Conservation (phyloP, 73 alveolate genomes). For the Tetrahymena borealis region DNA sequence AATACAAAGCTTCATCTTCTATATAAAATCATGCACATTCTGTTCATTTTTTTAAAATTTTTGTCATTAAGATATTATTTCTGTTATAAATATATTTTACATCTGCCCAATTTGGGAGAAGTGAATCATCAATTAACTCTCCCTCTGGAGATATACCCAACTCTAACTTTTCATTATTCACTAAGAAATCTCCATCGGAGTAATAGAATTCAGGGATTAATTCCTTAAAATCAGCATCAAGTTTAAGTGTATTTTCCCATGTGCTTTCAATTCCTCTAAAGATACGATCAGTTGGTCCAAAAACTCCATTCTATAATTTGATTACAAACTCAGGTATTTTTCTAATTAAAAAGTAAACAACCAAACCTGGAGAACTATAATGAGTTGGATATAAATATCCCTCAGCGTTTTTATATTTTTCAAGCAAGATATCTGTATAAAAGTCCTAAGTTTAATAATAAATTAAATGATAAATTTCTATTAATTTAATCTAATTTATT, state of each 20-base stretch:
- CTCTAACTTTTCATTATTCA: constrained; percentile 63
- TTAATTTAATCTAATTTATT: no score
- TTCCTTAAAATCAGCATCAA: constrained; percentile 73
- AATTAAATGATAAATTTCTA: no score
- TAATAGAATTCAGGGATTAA: constrained; percentile 88
- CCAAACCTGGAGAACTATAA: constrained; percentile 75
- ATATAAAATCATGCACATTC: constrained; percentile 72
- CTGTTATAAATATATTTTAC: background rate
- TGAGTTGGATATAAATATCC: constrained; percentile 52
- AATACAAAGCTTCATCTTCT: constrained; percentile 85
- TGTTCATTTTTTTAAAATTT: constrained; percentile 26
- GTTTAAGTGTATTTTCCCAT: constrained; percentile 58
- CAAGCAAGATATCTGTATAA: constrained; percentile 47
- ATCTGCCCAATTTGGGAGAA: constrained; percentile 33
- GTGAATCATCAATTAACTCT: constrained; percentile 39
- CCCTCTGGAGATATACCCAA: constrained; percentile 68
- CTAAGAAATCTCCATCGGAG: constrained; percentile 71
- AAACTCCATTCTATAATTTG: constrained; percentile 66
- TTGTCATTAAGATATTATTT: background rate
- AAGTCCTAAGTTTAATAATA: background rate
- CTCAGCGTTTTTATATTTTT: constrained; percentile 45
- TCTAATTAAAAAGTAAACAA: constrained; percentile 67
- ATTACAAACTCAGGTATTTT: constrained; percentile 81
- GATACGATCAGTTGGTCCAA: constrained; percentile 83
- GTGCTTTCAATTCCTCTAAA: constrained; percentile 61